phyloP scores from a whole-genome alignment of 2,329 filamentous ascomycete species.

The Microcyclospora pomicola region DNA sequence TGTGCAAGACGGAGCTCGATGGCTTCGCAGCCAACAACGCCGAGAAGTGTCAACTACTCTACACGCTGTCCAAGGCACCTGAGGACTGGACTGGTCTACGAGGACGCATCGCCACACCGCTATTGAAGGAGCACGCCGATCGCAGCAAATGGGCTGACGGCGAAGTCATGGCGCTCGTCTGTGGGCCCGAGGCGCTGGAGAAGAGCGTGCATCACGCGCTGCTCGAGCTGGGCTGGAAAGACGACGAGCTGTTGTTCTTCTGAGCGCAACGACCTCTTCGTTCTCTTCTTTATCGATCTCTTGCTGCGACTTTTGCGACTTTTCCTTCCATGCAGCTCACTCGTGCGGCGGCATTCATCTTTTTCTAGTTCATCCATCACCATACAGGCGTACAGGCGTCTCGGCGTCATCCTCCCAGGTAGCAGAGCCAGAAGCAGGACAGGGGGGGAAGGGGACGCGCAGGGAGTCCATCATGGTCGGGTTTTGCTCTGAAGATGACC shows the following conservation, averaged over 20 bases:
- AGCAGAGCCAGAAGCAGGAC: no score
- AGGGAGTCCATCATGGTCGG: no score
- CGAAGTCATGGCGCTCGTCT: slow-evolving; percentile 55
- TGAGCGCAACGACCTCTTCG: slow-evolving; percentile 22
- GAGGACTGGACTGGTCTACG: slow-evolving; percentile 53
- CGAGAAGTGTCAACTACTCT: slow-evolving; percentile 48
- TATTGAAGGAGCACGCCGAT: slow-evolving; percentile 46
- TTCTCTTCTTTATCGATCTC: no score
- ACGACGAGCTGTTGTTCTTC: slow-evolving; percentile 64
- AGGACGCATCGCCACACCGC: slow-evolving; percentile 50
- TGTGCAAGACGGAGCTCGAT: slow-evolving; percentile 63
- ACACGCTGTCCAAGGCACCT: slow-evolving; percentile 53
- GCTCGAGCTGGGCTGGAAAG: slow-evolving; percentile 52
- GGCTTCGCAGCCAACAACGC: slow-evolving; percentile 39
- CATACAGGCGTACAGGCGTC: no score
- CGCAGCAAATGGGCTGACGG: slow-evolving; percentile 24
- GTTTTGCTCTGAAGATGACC: no score
- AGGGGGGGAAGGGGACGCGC: no score
- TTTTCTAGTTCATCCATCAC: no score
- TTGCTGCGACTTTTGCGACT: no score
- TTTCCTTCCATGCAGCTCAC: no score
- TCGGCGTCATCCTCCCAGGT: no score
- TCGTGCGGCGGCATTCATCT: no score
- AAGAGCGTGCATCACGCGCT: slow-evolving; percentile 46
- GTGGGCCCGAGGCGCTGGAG: slow-evolving; percentile 65